Evolutionary conservation across 129 eudicot genomes (phyloP), one percentile per base, ranked within the genome.

Genomic region (Flaveria ramosissima): DNA sequence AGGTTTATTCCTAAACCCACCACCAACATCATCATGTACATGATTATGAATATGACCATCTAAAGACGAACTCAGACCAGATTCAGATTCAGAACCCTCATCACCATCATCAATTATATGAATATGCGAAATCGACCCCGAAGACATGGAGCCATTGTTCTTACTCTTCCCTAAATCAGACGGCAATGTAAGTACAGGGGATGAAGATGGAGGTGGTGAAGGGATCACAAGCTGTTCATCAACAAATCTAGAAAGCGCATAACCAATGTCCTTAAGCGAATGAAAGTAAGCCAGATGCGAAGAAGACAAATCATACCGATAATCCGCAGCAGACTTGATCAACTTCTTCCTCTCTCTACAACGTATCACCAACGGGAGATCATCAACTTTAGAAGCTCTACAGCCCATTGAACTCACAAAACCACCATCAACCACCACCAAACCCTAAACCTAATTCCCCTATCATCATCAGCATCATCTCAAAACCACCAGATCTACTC

Each of bases 221-320:
- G 86, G 75, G 65, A 77, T 56, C 0, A 89, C 71, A 26, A 94
- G 84, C 83, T 94, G 97, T 32, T 94, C 94, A 57, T 94, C 97
- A 7, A 91, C 99, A 73, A 91, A 94, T 10, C 90, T 76, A 43
- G 90, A 72, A 19, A 94, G 85, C 0, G 96, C 91, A 3, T 89
- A 90, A 21, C 97, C 99, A 7, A 94, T 85, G 19, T 89, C 90
- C 65, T 82, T 84, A 32, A 94, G 85, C 7, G 92, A 86, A 47
- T 72, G 81, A 61, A 94, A 89, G 79, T 94, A 94, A 42, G 93
- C 84, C 6, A 94, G 70, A 78, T 94, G 99, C 0, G 99, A 90
- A 46, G 94, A 81, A 42, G 99, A 88, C 60, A 94, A 77, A 52
- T 92, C 88, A 62, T 84, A 94, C 51, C 97, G 88, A 73, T 92